Evolutionary conservation across 345 rosid genomes (phyloP), one percentile per base, ranked within the genome.

Genomic region (Melaleuca quinquenervia): DNA sequence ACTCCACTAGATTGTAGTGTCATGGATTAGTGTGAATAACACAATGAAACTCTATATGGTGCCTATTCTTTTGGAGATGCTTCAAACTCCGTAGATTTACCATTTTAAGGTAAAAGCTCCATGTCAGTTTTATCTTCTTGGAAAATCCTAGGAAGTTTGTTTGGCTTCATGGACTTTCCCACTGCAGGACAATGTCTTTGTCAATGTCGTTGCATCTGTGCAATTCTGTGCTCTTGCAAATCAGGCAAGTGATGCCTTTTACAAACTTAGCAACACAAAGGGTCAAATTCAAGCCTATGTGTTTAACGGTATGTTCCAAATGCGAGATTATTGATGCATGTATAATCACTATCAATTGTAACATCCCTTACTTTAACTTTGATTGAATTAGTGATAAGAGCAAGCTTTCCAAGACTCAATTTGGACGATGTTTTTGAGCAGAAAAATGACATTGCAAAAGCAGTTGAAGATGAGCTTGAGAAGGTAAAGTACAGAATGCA

Each of bases 271-370:
- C 88, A 91, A 91, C 88, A 89, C 93, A 27, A 87, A 87, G 78
- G 55, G 82, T 58, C 93, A 91, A 83, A 90, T 91, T 84, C 92
- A 91, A 76, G 92, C 93, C 85, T 91, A 91, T 85, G 92, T 89
- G 27, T 91, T 91, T 82, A 89, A 91, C 45, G 92, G 92, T 91
- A 89, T 22, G 85, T 27, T 8, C 44, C 48, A 41, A 44, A 11
- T 74, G 53, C 21, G 50, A 50, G 29, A 50, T 56, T 27, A 53
- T 50, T 83, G 22, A 41, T 24, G 55, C 60, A 54, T 50, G 7
- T 26, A 49, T 56, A 41, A 0, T 44, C 24, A 50, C 36, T 20
- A 41, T 44, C 18, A 4, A 22, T 50, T 51, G 44, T 22, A 7
- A 26, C 32, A n/a, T 26, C 32, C 48, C 26, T 18, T 15, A 7